Conservation (phyloP, 768 basidiomycete genomes). For the Rhodotorula diobovata region DNA sequence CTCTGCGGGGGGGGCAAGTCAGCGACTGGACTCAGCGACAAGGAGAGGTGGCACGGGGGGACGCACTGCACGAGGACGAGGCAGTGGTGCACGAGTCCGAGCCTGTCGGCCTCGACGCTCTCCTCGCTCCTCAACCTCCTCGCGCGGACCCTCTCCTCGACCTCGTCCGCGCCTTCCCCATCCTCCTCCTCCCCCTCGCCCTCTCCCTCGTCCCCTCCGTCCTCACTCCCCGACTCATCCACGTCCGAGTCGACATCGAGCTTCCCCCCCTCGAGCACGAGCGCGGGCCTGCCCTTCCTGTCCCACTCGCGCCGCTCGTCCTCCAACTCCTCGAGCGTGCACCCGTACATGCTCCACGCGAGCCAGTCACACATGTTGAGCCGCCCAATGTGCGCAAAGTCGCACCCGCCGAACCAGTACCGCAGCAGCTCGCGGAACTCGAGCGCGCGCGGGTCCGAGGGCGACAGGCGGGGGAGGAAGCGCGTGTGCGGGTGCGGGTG, state of each 20-base stretch:
- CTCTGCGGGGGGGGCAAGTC: background rate
- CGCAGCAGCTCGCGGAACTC: constrained; percentile 38
- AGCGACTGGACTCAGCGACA: background rate
- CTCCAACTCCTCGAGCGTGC: constrained; percentile 30
- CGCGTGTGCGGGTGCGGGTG: constrained; percentile 6
- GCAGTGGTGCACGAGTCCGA: constrained; percentile 30
- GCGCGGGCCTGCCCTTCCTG: constrained; percentile 13
- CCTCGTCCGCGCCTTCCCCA: too few species aligned
- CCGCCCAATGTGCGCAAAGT: constrained; percentile 15
- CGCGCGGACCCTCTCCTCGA: background rate
- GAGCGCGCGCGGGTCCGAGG: constrained; percentile 38
- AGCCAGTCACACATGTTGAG: constrained; percentile 42
- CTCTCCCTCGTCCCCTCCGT: too few species aligned
- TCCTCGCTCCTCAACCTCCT: background rate
- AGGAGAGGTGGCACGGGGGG: background rate
- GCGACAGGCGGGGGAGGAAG: constrained; percentile 22
- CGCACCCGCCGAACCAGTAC: constrained; percentile 35
- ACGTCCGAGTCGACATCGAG: constrained; percentile 19
- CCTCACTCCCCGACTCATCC: constrained; percentile 1
- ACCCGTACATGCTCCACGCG: constrained; percentile 40
- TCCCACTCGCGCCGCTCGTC: constrained; percentile 34
- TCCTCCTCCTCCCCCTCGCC: background rate
- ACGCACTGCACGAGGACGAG: constrained; percentile 37
- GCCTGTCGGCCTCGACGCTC: constrained; percentile 26
- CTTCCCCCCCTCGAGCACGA: constrained; percentile 19